Base-by-base conservation (phyloP, 208 protist species). In the Acanthamoeba rhysodes region DNA sequence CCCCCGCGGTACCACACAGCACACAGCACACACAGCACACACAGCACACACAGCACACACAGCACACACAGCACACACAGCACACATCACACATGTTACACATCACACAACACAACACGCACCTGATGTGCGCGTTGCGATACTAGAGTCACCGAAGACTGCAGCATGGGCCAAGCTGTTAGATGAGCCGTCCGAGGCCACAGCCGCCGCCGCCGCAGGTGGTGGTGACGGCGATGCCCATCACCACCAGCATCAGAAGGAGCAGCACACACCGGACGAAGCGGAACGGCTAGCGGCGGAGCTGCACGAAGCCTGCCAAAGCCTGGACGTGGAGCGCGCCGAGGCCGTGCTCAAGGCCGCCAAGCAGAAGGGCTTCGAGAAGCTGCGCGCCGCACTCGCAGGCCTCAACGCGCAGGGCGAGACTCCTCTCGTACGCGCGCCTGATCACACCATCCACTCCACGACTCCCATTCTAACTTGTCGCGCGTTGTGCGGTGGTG, bases 301-400 rank as follows among this genome's bases (percentile, higher is more conserved):
- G 16, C 68, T 76, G 7, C 68, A 76, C n/a, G 68, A 76, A 7
- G 68, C 68, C 27, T 76, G 68, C 68, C n/a, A 32, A 29, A 76
- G 32, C 68, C 27, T 76, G 24, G 68, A 76, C 4, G 68, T 76
- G 24, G 68, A 76, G 68, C 27, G 27, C 29, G 68, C n/a, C 68
- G 68, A 76, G 32, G 68, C 27, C 29, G 14, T 76, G 24, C 68
- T 76, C 7, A 76, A 76, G 68, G 68, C 68, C 68, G 68, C 16
- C 22, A 76, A 76, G 68, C 68, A 76, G 68, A 16, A 76, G 32
- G 68, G 68, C 16, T 76, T 76, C 68, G 68, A 76, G 14, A 24
- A 32, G 68, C 68, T 76, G n/a, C 68, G 68, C 29, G n/a, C 14
- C 68, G 68, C 68, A 4, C 68, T 76, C 68, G 68, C 68, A 9